Evolutionary conservation across 345 rosid species (phyloP).

Genomic region (Lagerstroemia speciosa): DNA sequence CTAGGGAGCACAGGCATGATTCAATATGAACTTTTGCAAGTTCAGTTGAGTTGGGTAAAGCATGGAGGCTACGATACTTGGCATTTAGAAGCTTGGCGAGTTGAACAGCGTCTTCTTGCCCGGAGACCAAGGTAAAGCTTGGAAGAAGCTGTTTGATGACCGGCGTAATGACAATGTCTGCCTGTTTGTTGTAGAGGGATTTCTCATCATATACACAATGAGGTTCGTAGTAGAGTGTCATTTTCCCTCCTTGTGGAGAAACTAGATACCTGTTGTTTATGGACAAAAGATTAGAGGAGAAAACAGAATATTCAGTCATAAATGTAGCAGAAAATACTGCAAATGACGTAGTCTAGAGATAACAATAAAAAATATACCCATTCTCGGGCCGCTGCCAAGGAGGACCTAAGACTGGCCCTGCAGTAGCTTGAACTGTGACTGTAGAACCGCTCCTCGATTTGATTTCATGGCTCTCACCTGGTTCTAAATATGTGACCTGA

Average conservation of each 20-base stretch:
- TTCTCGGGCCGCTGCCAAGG: slow-evolving; percentile 99
- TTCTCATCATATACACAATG: slow-evolving; percentile 65
- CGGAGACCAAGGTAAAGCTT: slow-evolving; percentile 71
- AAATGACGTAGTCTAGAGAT: not conserved
- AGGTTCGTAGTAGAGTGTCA: slow-evolving; percentile 82
- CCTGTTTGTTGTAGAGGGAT: slow-evolving; percentile 48
- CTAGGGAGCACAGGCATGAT: not conserved
- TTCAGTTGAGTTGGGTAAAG: not conserved
- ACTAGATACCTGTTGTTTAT: slow-evolving; percentile 46
- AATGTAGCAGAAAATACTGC: not conserved
- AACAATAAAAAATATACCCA: slow-evolving; percentile 35
- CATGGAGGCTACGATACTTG: slow-evolving; percentile 31
- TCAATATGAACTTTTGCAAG: not conserved
- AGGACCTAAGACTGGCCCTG: slow-evolving; percentile 92
- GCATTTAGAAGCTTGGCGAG: slow-evolving; percentile 72
- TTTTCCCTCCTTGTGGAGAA: slow-evolving; percentile 40
- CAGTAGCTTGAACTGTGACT: slow-evolving; percentile 58
- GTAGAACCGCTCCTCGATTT: slow-evolving; percentile 39
- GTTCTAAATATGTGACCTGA: slow-evolving; percentile 77
- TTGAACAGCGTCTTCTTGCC: slow-evolving; percentile 91
- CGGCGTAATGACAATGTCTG: slow-evolving; percentile 80
- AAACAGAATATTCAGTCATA: not conserved
- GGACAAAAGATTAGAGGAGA: not conserved
- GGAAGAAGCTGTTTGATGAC: slow-evolving; percentile 95
- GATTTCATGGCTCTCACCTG: slow-evolving; percentile 52